Conservation (phyloP, 805 yeast species). For the Candida railenensis region DNA sequence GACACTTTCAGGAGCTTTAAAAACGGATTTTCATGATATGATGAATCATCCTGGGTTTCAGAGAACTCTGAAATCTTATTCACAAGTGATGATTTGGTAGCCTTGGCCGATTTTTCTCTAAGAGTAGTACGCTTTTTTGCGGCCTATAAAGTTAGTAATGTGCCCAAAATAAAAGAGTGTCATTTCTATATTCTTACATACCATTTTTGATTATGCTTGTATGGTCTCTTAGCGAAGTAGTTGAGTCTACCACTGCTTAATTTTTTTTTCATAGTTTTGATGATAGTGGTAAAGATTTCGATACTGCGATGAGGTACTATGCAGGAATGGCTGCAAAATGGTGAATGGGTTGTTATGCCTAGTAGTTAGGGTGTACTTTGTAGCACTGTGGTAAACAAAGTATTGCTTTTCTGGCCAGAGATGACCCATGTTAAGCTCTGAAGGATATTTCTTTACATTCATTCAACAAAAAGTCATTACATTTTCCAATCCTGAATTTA, state of each 20-base stretch:
- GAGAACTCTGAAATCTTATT: slow-evolving; percentile 27
- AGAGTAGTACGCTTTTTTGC: slow-evolving; percentile 35
- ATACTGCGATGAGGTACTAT: not conserved
- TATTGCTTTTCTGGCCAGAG: too few relatives aligned
- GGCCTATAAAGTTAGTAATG: slow-evolving; percentile 20
- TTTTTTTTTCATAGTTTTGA: not conserved
- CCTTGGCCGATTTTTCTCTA: slow-evolving; percentile 29
- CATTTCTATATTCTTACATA: too few relatives aligned
- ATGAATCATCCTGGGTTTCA: slow-evolving; percentile 12
- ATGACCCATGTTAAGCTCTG: too few relatives aligned
- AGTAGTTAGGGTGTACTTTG: too few relatives aligned
- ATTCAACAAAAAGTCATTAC: too few relatives aligned
- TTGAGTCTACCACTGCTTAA: not conserved
- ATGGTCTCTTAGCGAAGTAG: too few relatives aligned
- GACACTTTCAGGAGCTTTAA: slow-evolving; percentile 52
- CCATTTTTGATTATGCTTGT: slow-evolving; percentile 8
- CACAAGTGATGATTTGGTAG: slow-evolving; percentile 14
- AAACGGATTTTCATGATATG: slow-evolving; percentile 44
- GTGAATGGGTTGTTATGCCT: too few relatives aligned
- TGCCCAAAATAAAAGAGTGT: too few relatives aligned
- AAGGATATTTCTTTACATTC: too few relatives aligned
- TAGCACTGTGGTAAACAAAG: too few relatives aligned
- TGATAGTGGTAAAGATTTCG: not conserved
- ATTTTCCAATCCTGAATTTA: too few relatives aligned
- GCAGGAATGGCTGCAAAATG: not conserved